phyloP scores from a whole-genome alignment of 352 stramenopile species.

The Pythium insidiosum region DNA sequence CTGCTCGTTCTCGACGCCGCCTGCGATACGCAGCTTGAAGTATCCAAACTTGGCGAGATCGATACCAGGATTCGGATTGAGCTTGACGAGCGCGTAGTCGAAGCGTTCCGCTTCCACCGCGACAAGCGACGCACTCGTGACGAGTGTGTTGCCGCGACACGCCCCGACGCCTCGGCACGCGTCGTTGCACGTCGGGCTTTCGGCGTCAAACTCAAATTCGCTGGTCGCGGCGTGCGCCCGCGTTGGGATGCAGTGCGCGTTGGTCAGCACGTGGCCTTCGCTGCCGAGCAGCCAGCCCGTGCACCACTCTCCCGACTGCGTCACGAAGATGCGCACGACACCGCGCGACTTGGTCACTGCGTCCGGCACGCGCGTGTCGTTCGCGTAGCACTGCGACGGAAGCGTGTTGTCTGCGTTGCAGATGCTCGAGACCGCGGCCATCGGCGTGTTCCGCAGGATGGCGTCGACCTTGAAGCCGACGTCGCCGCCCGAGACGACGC shows the following conservation, averaged over 20 bases:
- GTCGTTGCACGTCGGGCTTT: slow-evolving; percentile 19
- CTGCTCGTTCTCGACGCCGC: slow-evolving; percentile 11
- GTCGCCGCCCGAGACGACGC: background rate
- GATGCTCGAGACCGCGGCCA: slow-evolving; percentile 6
- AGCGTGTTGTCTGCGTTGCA: slow-evolving; percentile 26
- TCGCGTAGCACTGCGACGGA: slow-evolving; percentile 24
- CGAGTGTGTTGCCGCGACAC: slow-evolving; percentile 11
- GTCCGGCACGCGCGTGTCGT: slow-evolving; percentile 9
- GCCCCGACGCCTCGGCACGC: slow-evolving; percentile 13
- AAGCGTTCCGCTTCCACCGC: slow-evolving; percentile 11
- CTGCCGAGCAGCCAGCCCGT: slow-evolving; percentile 36
- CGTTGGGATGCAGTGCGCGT: slow-evolving; percentile 31
- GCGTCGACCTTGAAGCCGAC: slow-evolving; percentile 25
- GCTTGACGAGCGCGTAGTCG: slow-evolving; percentile 42
- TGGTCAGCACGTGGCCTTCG: slow-evolving; percentile 35
- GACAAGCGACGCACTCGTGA: slow-evolving; percentile 18
- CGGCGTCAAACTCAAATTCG: slow-evolving; percentile 27
- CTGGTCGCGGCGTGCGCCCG: slow-evolving; percentile 11
- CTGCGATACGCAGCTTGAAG: slow-evolving; percentile 22
- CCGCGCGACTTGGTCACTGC: slow-evolving; percentile 19
- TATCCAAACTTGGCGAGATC: slow-evolving; percentile 23
- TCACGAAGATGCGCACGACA: slow-evolving; percentile 27
- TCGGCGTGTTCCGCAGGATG: slow-evolving; percentile 16
- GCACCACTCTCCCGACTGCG: slow-evolving; percentile 17
- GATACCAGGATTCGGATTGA: slow-evolving; percentile 8